Evolutionary conservation across 2,329 filamentous ascomycete species (phyloP).

Genomic region (Dactylellina drechsleri): DNA sequence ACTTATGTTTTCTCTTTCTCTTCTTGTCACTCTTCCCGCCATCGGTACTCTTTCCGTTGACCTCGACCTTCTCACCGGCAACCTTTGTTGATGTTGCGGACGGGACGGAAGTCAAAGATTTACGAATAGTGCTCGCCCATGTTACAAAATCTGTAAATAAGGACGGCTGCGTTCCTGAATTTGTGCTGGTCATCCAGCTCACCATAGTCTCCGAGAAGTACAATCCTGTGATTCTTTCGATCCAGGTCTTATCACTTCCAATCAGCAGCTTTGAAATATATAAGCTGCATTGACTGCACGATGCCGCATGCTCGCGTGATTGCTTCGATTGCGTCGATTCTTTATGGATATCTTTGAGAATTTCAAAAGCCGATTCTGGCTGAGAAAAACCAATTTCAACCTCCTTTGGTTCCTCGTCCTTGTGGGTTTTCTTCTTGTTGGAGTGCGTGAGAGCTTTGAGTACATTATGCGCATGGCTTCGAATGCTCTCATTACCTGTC

Average conservation of each 20-base stretch:
- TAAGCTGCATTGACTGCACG: conserved; percentile 48
- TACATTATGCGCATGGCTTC: conserved; percentile 32
- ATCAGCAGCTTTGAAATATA: conserved; percentile 41
- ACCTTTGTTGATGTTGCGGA: not conserved
- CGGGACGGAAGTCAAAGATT: conserved; percentile 12
- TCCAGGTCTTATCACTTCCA: conserved; percentile 27
- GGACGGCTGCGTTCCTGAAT: conserved; percentile 38
- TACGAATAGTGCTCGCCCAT: conserved; percentile 48
- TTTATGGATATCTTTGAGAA: conserved; percentile 31
- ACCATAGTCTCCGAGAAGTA: conserved; percentile 50
- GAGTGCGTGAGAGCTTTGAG: conserved; percentile 38
- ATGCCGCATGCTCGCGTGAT: conserved; percentile 34
- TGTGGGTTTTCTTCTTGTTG: conserved; percentile 37
- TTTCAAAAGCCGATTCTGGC: conserved; percentile 34
- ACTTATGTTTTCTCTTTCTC: conserved; percentile 41
- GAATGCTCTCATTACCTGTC: conserved; percentile 30
- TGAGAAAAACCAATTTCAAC: conserved; percentile 9
- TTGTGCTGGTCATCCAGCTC: conserved; percentile 36
- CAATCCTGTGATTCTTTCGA: conserved; percentile 24
- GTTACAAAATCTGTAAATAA: conserved; percentile 51
- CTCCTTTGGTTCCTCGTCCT: conserved; percentile 31
- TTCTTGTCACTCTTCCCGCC: conserved; percentile 33
- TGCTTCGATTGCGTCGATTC: conserved; percentile 31
- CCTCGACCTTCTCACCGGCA: conserved; percentile 28
- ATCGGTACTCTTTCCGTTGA: conserved; percentile 20